These are phyloP conservation scores for Coniochaeta ligniaria DNA, from an alignment of 2,329 filamentous ascomycete genomes.

Conservation along the genomic window DNA sequence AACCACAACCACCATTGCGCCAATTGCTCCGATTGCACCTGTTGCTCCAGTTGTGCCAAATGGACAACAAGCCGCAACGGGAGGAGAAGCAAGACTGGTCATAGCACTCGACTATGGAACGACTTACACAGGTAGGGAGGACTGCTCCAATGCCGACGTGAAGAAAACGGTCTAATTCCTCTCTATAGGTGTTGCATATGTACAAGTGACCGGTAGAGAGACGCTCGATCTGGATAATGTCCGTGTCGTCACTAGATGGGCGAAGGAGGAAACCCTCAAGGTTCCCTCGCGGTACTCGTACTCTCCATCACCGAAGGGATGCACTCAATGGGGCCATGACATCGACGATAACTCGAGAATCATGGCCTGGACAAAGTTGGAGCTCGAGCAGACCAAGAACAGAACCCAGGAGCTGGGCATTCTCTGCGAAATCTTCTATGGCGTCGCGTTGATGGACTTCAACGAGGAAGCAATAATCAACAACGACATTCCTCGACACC, in stretches of 20 bases:
- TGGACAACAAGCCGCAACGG: not conserved
- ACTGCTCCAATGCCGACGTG: not conserved
- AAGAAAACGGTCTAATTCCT: not conserved
- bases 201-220: conserved; percentile 6
- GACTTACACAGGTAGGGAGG: conserved; percentile 8
- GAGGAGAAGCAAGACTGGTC: not conserved
- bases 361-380: conserved; percentile 11
- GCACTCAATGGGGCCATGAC: conserved; percentile 12
- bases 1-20: not conserved
- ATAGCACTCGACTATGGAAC: conserved; percentile 12
- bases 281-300: conserved; percentile 11
- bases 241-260: conserved; percentile 9
- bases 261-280: conserved; percentile 8
- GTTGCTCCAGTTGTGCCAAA: not conserved
- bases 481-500: conserved; percentile 11
- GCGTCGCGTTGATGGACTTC: conserved; percentile 6
- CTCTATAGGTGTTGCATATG: conserved; percentile 9
- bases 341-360: conserved; percentile 13
- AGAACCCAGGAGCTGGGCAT: conserved; percentile 7
- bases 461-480: conserved; percentile 8
- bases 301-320: conserved; percentile 10
- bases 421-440: conserved; percentile 8
- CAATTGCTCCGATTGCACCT: not conserved
- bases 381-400: conserved; percentile 9
- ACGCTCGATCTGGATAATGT: conserved; percentile 7